These are phyloP conservation scores for Penicillium sp. DNA, from an alignment of 2,329 filamentous ascomycete genomes.

Conservation along the genomic window DNA sequence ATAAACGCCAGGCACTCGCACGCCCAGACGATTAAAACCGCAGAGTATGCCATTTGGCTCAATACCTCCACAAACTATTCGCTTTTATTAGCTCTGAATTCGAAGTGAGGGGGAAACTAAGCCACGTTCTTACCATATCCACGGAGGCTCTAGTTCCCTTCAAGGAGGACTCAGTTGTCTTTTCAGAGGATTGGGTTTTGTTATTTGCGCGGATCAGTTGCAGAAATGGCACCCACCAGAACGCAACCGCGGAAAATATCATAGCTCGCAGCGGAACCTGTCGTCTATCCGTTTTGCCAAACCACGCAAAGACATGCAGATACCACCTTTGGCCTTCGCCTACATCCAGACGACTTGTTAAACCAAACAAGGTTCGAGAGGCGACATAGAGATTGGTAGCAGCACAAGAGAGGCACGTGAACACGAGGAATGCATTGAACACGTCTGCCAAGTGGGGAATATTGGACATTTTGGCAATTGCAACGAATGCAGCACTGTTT, in stretches of 20 bases:
- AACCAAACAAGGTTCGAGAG: not conserved
- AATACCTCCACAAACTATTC: not conserved
- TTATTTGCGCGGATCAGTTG: not conserved
- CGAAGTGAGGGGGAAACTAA: not conserved
- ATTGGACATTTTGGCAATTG: not conserved
- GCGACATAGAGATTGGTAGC: not conserved
- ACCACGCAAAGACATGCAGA: not conserved
- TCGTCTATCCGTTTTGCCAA: not conserved
- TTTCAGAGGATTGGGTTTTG: not conserved
- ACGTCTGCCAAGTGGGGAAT: not conserved
- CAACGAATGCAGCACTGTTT: not conserved
- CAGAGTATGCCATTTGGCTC: not conserved
- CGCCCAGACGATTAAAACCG: not conserved
- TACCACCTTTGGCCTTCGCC: not conserved
- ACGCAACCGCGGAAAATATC: not conserved
- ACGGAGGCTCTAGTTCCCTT: not conserved
- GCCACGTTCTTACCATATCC: not conserved
- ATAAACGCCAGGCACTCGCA: not conserved
- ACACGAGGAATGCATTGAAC: not conserved
- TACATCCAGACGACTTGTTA: not conserved
- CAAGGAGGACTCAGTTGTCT: not conserved
- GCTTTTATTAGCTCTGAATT: not conserved
- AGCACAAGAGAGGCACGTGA: not conserved
- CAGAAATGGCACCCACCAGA: not conserved
- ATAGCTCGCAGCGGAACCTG: not conserved